Base-by-base conservation (phyloP, 495 filamentous ascomycete species). In the Recurvomyces mirabilis region DNA sequence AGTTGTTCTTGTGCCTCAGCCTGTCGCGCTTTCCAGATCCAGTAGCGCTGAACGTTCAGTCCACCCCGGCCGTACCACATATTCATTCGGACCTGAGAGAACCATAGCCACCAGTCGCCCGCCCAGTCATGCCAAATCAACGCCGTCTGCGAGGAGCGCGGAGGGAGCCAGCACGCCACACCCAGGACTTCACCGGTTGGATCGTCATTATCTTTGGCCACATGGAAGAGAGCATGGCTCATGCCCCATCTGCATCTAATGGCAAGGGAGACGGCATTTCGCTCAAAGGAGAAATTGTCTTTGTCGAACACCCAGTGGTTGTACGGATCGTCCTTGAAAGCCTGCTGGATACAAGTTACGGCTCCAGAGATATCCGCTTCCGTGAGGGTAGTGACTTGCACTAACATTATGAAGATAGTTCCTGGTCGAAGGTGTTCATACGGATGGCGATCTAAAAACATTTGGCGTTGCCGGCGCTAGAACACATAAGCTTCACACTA, bases 301-400 rank as follows among this genome's bases (percentile, higher is more conserved):
- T 40, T 40, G 55, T 59, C 49, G 55, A 48, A 48, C 44, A 48
- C 44, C 76, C 77, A 82, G 10, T 65, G 62, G 57, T 75, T 78
- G 53, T 78, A 81, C 13, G 78, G 78, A 52, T 82, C 79, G 17
- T 78, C 68, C 7, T 67, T 66, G 60, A 84, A 82, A 14, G 77
- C 75, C 53, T 69, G 66, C 51, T 72, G 71, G 38, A 75, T 66
- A 46, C 64, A 68, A 41, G 72, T 66, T 54, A 79, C 68, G 32
- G 74, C 76, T 38, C 70, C 71, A 17, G 76, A 69, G 32, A 81
- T 80, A 52, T 81, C 78, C 46, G 57, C 56, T 58, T 73, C 65
- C 14, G 65, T 67, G 49, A 82, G 62, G 28, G 61, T 68, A 30
- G 68, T 59, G 53, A 82, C 70, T 41, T 68, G 55, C 52, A 81